These are phyloP conservation scores for Cyberlindnera samutprakarnensis DNA, from an alignment of 805 yeast genomes.

Conservation along the genomic window DNA sequence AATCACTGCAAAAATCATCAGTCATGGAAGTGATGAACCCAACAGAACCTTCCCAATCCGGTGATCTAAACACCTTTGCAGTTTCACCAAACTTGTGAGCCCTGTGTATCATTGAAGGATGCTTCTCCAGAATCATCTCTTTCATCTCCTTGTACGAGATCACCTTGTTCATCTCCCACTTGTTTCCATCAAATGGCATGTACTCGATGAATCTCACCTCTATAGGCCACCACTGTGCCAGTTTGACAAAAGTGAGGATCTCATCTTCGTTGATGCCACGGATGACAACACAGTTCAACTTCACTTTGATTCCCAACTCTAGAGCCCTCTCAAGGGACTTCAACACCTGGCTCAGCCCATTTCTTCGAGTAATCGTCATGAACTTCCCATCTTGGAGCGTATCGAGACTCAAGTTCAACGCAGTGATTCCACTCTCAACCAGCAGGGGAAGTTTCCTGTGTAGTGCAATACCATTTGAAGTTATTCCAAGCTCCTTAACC, in stretches of 20 bases:
- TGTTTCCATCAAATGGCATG: conserved; percentile 53
- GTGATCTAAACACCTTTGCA: conserved; percentile 37
- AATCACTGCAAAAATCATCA: conserved; percentile 41
- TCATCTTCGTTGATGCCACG: conserved; percentile 45
- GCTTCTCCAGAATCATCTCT: conserved; percentile 22
- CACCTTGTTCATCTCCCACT: conserved; percentile 40
- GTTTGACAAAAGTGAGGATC: conserved; percentile 36
- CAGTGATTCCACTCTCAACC: conserved; percentile 34
- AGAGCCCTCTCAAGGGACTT: conserved; percentile 37
- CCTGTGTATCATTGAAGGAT: conserved; percentile 22
- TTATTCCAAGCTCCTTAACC: conserved; percentile 40
- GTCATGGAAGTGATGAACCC: conserved; percentile 55
- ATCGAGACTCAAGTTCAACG: conserved; percentile 41
- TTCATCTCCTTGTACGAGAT: conserved; percentile 38
- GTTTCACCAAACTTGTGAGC: conserved; percentile 37
- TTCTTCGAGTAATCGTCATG: conserved; percentile 39
- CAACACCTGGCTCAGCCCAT: conserved; percentile 39
- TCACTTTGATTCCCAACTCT: conserved; percentile 36
- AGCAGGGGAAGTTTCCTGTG: conserved; percentile 39
- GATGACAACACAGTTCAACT: conserved; percentile 44
- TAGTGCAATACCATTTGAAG: conserved; percentile 45
- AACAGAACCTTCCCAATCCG: conserved; percentile 35
- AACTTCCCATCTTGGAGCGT: conserved; percentile 46
- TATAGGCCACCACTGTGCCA: conserved; percentile 31
- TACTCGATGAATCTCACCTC: conserved; percentile 50